phyloP scores from a whole-genome alignment of 805 yeast genomes.

The Myxozyma neotropica region DNA sequence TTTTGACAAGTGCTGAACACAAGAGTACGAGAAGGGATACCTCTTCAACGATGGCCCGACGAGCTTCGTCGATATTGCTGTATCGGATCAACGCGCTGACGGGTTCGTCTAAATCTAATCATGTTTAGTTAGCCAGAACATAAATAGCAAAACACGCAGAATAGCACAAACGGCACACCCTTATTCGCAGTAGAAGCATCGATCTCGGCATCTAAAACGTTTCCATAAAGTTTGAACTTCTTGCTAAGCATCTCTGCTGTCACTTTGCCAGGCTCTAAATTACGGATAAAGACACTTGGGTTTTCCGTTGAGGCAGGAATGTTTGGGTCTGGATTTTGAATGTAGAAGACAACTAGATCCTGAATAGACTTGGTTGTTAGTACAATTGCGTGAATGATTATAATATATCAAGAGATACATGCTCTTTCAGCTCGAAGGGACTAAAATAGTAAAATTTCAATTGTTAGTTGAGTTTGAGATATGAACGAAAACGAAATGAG shows the following conservation, averaged over 20 bases:
- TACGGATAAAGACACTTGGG: slow-evolving; percentile 73
- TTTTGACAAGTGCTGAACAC: not conserved
- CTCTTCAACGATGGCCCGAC: slow-evolving; percentile 26
- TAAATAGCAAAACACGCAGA: too few species aligned
- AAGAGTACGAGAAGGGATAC: not conserved
- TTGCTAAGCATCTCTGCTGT: slow-evolving; percentile 56
- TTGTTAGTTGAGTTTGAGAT: not conserved
- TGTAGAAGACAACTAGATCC: slow-evolving; percentile 19
- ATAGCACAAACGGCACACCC: too few species aligned
- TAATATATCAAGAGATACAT: not conserved
- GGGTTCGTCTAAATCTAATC: slow-evolving; percentile 6
- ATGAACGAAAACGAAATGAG: not conserved
- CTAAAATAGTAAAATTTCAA: not conserved
- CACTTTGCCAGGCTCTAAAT: slow-evolving; percentile 54
- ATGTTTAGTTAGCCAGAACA: not conserved
- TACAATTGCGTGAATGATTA: not conserved
- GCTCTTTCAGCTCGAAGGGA: slow-evolving; percentile 7
- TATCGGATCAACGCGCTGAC: slow-evolving; percentile 17
- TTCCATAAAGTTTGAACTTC: slow-evolving; percentile 70
- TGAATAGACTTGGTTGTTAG: too few species aligned
- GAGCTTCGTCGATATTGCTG: slow-evolving; percentile 26
- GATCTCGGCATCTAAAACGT: slow-evolving; percentile 48
- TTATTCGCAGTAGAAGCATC: not conserved
- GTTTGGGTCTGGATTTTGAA: slow-evolving; percentile 44
- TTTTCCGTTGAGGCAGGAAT: slow-evolving; percentile 58